Percentiles rank a stretch among this genome's conserved stretches.
Evolutionary conservation across 495 filamentous ascomycete genomes (phyloP).

Genomic region (Corynascus novoguineensis): DNA sequence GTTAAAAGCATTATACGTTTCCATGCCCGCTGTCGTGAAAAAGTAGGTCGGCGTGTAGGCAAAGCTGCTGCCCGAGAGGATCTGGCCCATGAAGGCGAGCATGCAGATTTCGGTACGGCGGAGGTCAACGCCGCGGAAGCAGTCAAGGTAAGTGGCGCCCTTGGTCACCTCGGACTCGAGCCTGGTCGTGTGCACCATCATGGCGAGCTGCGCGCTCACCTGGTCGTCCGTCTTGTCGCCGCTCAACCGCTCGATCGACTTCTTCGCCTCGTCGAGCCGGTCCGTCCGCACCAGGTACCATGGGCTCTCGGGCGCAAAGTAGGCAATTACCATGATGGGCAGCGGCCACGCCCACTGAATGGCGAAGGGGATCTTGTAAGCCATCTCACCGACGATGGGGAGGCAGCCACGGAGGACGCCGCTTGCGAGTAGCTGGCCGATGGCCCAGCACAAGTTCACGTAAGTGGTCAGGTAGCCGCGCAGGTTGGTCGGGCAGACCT

Average conservation of each 20-base stretch:
- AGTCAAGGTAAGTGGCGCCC: slow-evolving; percentile 52
- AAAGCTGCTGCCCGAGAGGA: slow-evolving; percentile 46
- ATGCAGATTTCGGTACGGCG: slow-evolving; percentile 52
- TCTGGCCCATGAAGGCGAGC: slow-evolving; percentile 43
- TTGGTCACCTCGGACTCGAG: slow-evolving; percentile 54
- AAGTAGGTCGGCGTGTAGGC: slow-evolving; percentile 60
- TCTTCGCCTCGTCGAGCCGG: slow-evolving; percentile 43
- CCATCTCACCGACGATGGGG: slow-evolving; percentile 40
- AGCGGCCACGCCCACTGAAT: slow-evolving; percentile 62
- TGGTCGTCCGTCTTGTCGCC: slow-evolving; percentile 21
- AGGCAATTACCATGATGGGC: slow-evolving; percentile 49
- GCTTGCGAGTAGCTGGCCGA: slow-evolving; percentile 55
- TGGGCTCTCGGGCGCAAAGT: slow-evolving; percentile 56
- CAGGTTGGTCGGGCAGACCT: slow-evolving; percentile 55
- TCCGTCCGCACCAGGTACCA: slow-evolving; percentile 61
- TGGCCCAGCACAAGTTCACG: slow-evolving; percentile 64
- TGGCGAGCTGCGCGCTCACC: slow-evolving; percentile 39
- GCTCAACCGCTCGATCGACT: slow-evolving; percentile 40
- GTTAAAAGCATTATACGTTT: slow-evolving; percentile 20
- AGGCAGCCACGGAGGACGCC: slow-evolving; percentile 48
- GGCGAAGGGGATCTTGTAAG: slow-evolving; percentile 55
- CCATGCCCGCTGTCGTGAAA: slow-evolving; percentile 56
- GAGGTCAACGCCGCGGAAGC: slow-evolving; percentile 50
- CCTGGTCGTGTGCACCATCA: slow-evolving; percentile 58
- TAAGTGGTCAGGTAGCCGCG: slow-evolving; percentile 53